Evolutionary conservation across 306 rosid genomes (phyloP), one percentile per base, ranked within the genome.

Genomic region (Trifolium subterraneum): DNA sequence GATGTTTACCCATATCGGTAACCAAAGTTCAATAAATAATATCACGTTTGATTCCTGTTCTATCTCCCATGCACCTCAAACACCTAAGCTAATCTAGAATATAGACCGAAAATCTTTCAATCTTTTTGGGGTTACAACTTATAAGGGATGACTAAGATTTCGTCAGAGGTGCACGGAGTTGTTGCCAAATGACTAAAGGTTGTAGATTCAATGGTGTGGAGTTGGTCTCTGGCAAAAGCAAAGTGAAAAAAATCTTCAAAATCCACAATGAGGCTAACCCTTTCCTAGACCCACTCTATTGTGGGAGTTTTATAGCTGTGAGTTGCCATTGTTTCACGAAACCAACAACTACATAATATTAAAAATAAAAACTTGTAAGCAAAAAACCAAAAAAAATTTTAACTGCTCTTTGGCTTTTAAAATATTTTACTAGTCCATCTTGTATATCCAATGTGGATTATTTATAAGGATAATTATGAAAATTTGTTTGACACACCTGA

Each of bases 31-130:
- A 47, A n/a, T 18, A 45, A 15, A 18, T 62, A 27, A 61, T 74
- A 13, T 35, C 10, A 41, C 64, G 64, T 51, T 33, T 22, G 29
- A 64, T 55, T 55, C 47, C 36, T 41, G 19, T 29, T 66, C 45
- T 66, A 55, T 69, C 38, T 18, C 45, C 45, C 48, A 51, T 29
- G 44, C 64, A 19, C 20, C 47, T 41, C 11, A 41, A 58, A 59
- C 20, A 45, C 7, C 45, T 29, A 27, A 16, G 47, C 58, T 3
- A 72, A 38, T 55, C 35, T 27, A 76, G n/a, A 72, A 6, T 36
- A 14, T 25, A 65, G 45, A 75, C 54, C 7, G 47, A 78, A 48
- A 29, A 45, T 33, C 14, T 7, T 77, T 77, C 20, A 3, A 7
- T 6, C 31, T 5, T 42, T 39, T 11, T 18, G 9, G n/a, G 16